Percentiles rank a stretch among this genome's conserved stretches.
Conservation (phyloP, 2,329 filamentous ascomycete genomes). For the Cladosporium sphaerospermum region DNA sequence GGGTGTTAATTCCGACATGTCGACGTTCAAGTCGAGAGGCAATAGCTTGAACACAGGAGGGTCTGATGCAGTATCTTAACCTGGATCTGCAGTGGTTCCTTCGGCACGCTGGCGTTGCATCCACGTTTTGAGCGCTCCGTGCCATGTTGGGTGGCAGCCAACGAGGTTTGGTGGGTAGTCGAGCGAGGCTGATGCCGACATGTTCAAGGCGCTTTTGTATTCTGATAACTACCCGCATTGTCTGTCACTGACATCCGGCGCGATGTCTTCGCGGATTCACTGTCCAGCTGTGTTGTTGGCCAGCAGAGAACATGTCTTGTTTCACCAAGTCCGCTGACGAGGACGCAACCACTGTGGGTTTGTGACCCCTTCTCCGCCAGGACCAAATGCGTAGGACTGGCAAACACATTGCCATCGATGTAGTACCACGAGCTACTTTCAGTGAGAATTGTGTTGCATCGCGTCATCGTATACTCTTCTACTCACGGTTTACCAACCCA, state of each 20-base stretch:
- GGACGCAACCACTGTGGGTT: neutral
- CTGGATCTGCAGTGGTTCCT: neutral
- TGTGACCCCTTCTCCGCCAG: too few relatives aligned
- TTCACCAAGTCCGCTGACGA: neutral
- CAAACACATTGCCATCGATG: too few relatives aligned
- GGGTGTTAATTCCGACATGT: conserved; percentile 2
- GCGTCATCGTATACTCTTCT: too few relatives aligned
- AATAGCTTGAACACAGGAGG: neutral
- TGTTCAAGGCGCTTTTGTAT: neutral
- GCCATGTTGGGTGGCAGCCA: neutral
- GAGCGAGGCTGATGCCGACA: neutral
- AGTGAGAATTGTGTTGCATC: too few relatives aligned
- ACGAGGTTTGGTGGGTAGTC: neutral
- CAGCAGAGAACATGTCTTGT: conserved; percentile 3
- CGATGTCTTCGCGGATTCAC: too few relatives aligned
- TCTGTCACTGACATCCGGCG: neutral
- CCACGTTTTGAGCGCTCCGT: neutral
- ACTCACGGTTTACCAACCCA: too few relatives aligned
- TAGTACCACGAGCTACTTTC: too few relatives aligned
- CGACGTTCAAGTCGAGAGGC: conserved; percentile 2
- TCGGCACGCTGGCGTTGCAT: neutral
- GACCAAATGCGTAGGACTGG: too few relatives aligned
- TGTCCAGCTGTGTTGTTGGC: neutral
- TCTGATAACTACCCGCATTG: neutral
- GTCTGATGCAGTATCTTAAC: neutral